A percentile compares a stretch with the other conserved stretches of the same genome.
phyloP scores from a whole-genome alignment of 2,329 filamentous ascomycete species.

The Graphilbum ipis-grandicollis region DNA sequence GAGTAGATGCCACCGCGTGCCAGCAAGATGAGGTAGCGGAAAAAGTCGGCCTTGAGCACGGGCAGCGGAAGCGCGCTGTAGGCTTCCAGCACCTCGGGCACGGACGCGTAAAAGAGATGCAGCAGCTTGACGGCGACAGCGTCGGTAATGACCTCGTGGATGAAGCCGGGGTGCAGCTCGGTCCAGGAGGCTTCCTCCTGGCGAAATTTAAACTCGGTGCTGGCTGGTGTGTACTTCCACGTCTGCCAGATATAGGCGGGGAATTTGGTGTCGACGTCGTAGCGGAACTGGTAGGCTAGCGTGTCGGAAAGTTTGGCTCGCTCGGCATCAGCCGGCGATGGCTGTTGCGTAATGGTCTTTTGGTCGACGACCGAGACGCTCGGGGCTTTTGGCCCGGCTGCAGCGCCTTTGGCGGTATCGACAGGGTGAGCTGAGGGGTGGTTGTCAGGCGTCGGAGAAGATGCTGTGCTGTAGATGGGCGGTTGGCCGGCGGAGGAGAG shows the following conservation, averaged over 20 bases:
- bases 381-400: constrained; percentile 8
- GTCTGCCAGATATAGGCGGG: constrained; percentile 99
- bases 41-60: constrained; percentile 65
- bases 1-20: constrained; percentile 56
- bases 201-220: constrained; percentile 63
- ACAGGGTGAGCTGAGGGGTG: no score
- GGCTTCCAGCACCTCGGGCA: constrained; percentile 63
- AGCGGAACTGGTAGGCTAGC: constrained; percentile 84
- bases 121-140: constrained; percentile 66
- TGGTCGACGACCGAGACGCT: constrained; percentile 20
- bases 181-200: constrained; percentile 83
- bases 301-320: constrained; percentile 50
- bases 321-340: constrained; percentile 24
- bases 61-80: constrained; percentile 57
- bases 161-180: constrained; percentile 69
- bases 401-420: background rate
- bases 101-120: constrained; percentile 67
- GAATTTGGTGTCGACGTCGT: constrained; percentile 76
- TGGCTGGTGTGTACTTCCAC: constrained; percentile 76
- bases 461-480: no score
- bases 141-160: constrained; percentile 96
- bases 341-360: constrained; percentile 44
- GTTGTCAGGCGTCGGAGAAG: no score
- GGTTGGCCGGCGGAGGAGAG: no score
- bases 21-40: constrained; percentile 52